phyloP scores from a whole-genome alignment of 148 eudicot genomes.

The Spergularia marina region DNA sequence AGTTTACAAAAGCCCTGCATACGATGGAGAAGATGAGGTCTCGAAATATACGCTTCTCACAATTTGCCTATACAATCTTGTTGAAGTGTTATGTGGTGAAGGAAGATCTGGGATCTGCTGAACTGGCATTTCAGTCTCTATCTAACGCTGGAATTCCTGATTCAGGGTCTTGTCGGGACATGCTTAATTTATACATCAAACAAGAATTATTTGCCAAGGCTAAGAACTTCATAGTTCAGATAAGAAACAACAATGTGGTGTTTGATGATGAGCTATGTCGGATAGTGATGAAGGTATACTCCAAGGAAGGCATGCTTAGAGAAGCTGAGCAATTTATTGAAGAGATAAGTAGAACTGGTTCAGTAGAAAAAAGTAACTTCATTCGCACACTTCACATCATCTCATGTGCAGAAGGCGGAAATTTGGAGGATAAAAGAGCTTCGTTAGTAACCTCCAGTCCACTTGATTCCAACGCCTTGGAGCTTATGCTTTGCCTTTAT shows the following conservation, averaged over 20 bases:
- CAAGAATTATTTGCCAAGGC: slow-evolving; percentile 56
- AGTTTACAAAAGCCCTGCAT: slow-evolving; percentile 52
- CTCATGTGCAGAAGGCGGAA: slow-evolving; percentile 31
- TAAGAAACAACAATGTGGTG: slow-evolving; percentile 52
- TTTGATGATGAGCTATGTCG: slow-evolving; percentile 63
- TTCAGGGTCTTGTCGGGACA: slow-evolving; percentile 57
- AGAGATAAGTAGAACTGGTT: slow-evolving; percentile 33
- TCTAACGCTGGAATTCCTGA: slow-evolving; percentile 60
- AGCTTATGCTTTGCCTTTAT: slow-evolving; percentile 57
- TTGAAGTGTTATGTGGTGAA: slow-evolving; percentile 64
- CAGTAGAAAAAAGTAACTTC: slow-evolving; percentile 41
- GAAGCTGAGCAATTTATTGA: slow-evolving; percentile 56
- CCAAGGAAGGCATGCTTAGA: slow-evolving; percentile 57
- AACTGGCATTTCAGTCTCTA: slow-evolving; percentile 55
- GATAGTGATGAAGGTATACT: slow-evolving; percentile 57
- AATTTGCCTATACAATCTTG: slow-evolving; percentile 54
- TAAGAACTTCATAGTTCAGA: slow-evolving; percentile 48
- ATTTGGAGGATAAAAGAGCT: slow-evolving; percentile 28
- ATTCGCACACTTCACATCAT: slow-evolving; percentile 39
- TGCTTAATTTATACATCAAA: slow-evolving; percentile 61
- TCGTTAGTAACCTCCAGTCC: slow-evolving; percentile 32
- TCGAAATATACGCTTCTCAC: slow-evolving; percentile 51
- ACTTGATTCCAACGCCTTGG: slow-evolving; percentile 45
- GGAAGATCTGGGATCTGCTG: slow-evolving; percentile 68
- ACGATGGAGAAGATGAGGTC: slow-evolving; percentile 63